Evolutionary conservation across 2,329 filamentous ascomycete species (phyloP).

Genomic region (Cordyceps farinosa): DNA sequence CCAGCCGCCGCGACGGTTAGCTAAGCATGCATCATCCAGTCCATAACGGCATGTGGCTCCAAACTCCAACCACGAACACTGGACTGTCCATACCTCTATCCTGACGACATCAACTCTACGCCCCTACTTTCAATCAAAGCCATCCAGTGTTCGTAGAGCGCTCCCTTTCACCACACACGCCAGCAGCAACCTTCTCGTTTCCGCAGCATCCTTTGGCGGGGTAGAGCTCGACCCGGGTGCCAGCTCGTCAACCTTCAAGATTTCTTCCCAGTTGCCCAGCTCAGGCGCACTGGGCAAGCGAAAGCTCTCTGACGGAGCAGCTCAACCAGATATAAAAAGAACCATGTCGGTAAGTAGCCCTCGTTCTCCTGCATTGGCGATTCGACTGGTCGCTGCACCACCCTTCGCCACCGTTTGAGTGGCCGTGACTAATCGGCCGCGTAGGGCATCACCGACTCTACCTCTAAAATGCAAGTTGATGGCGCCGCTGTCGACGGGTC

Average conservation of each 20-base stretch:
- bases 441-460: conserved; percentile 55
- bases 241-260: conserved; percentile 34
- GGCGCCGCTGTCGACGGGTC: conserved; percentile 51
- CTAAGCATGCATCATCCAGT: conserved; percentile 14
- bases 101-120: background rate
- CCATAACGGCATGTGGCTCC: background rate
- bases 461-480: conserved; percentile 64
- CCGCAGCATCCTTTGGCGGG: conserved; percentile 30
- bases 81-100: background rate
- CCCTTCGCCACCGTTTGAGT: background rate
- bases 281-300: conserved; percentile 62
- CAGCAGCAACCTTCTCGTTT: conserved; percentile 17
- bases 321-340: conserved; percentile 54
- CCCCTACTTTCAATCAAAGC: background rate
- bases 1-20: conserved; percentile 5
- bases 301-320: conserved; percentile 61
- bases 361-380: background rate
- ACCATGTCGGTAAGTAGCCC: conserved; percentile 55
- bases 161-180: background rate
- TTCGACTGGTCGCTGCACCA: background rate
- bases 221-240: conserved; percentile 36
- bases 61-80: background rate
- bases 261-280: conserved; percentile 29
- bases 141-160: background rate
- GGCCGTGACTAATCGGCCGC: conserved; percentile 18